Base-by-base conservation (phyloP, 2,329 filamentous ascomycete genomes). In the Colletotrichum tropicicola region DNA sequence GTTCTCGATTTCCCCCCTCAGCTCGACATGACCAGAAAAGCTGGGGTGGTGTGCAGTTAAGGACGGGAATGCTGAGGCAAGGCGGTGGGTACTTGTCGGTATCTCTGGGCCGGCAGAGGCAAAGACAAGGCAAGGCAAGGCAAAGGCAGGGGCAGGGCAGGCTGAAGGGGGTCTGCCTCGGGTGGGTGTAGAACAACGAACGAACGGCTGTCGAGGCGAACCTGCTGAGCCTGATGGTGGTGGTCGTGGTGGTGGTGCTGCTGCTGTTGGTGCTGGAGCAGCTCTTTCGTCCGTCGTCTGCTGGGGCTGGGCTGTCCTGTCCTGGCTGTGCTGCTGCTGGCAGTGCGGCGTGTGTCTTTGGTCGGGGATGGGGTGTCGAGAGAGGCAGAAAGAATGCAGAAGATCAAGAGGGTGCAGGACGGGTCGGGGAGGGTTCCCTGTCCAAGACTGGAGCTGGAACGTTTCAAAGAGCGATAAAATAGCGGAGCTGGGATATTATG, bases 401-500 rank as follows among this genome's bases (percentile, higher is more conserved):
- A 61, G 35, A 49, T 45, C 57, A 32, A 65, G 57, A 41, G 21
- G 32, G 41, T 32, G 51, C 28, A 49, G 35, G 49, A 56, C 35
- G 35, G 30, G 51, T 49, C 35, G 57, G 51, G 58, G 51, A 56
- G 57, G 57, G 57, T 52, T 56, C 62, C 62, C 57, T 65, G 62
- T 62, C 62, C 44, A 62, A 30, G 51, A 56, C 57, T 62, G 57
- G 62, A 65, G 57, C 51, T 56, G 62, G 61, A 45, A 45, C 58
- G 62, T 65, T 65, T 65, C 62, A 65, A 65, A 51, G 57, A 51
- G 62, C 49, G 51, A 56, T 55, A 27, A 44, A 56, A 59, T 55
- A 56, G 58, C 58, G 62, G 62, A 65, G 62, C 62, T 61, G 57
- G 51, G 37, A 62, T 65, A 65, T 56, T 65, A 56, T 65, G 58